Conservation (phyloP, 495 filamentous ascomycete genomes). For the Talaromyces ruber region DNA sequence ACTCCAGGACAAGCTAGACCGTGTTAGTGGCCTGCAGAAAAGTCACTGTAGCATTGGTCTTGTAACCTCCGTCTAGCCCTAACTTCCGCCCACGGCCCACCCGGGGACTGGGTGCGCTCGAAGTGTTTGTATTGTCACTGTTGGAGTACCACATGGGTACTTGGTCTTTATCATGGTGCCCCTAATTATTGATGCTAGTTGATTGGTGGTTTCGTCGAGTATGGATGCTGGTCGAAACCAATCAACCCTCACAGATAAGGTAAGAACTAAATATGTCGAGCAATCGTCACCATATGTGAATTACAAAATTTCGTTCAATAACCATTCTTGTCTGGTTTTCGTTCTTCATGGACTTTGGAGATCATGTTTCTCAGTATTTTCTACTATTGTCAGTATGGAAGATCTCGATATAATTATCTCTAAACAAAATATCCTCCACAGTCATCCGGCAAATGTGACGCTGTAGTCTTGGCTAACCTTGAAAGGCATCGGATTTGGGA, state of each 20-base stretch:
- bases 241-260: background rate
- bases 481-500: no score
- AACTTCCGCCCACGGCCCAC: conserved; percentile 2
- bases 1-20: background rate
- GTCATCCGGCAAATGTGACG: no score
- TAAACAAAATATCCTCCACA: no score
- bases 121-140: background rate
- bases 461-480: no score
- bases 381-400: no score
- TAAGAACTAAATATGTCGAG: no score
- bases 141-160: background rate
- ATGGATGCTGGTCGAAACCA: background rate
- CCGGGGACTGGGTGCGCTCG: background rate
- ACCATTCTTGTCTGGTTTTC: no score
- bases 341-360: no score
- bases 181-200: background rate
- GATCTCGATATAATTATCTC: no score
- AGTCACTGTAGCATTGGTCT: conserved; percentile 7
- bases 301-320: no score
- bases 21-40: background rate
- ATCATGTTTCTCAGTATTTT: no score
- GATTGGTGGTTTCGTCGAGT: background rate
- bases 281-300: no score
- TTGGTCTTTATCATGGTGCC: background rate
- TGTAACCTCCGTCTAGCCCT: conserved; percentile 8